Evolutionary conservation across 2,329 filamentous ascomycete species (phyloP).

Genomic region (Podosphaera xanthii): DNA sequence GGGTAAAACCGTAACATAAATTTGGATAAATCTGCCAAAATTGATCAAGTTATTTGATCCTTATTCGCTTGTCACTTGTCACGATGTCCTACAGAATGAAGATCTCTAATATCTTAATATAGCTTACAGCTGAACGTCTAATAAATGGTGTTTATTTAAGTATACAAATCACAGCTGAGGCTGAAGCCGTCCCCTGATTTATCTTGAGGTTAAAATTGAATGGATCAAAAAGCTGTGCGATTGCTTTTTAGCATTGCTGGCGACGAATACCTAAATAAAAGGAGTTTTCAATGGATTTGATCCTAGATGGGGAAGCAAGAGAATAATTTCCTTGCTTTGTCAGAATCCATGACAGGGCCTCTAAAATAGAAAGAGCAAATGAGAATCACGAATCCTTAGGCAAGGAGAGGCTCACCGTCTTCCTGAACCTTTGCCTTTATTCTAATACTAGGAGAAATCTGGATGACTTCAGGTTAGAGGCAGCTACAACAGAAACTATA

Average conservation of each 20-base stretch:
- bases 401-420: background rate
- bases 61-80: no score
- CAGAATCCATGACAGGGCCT: background rate
- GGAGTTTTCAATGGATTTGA: background rate
- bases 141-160: no score
- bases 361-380: background rate
- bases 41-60: no score
- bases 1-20: no score
- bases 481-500: background rate
- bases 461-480: background rate
- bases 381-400: background rate
- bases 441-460: background rate
- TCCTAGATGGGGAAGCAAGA: background rate
- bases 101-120: no score
- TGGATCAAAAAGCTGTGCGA: no score
- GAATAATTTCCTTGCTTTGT: background rate
- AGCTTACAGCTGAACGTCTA: no score
- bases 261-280: background rate
- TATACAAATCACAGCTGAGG: no score
- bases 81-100: no score
- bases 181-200: no score
- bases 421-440: background rate
- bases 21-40: no score
- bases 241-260: background rate
- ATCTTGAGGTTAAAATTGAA: no score